These are phyloP conservation scores for Trapa bicornis DNA, from an alignment of 345 rosid species.

Conservation along the genomic window DNA sequence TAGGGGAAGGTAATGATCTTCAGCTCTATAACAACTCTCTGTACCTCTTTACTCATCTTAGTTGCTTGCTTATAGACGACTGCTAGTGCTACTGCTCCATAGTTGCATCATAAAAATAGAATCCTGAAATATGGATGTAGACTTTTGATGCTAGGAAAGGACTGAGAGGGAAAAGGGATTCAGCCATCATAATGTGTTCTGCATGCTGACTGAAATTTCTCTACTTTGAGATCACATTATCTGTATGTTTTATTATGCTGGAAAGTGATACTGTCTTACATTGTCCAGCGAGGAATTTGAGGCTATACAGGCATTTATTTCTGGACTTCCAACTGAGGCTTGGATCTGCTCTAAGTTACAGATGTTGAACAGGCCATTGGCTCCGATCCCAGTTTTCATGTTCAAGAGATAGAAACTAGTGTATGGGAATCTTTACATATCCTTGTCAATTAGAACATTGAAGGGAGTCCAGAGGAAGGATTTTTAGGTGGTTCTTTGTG, in stretches of 20 bases:
- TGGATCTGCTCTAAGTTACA: conserved; percentile 14
- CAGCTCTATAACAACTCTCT: neutral
- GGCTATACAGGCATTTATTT: conserved; percentile 54
- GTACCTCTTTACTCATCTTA: no score
- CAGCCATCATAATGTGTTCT: no score
- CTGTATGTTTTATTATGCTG: no score
- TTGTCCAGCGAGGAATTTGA: conserved; percentile 61
- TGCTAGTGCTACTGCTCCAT: no score
- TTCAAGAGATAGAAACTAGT: conserved; percentile 38
- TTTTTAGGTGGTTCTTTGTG: no score
- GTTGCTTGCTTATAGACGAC: no score
- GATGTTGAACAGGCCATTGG: conserved; percentile 43
- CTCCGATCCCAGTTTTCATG: conserved; percentile 53
- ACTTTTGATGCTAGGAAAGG: no score
- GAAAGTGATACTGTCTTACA: neutral
- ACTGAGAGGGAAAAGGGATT: no score
- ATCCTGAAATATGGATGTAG: no score
- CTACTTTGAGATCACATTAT: neutral
- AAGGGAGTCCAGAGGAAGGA: no score
- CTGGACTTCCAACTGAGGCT: conserved; percentile 36
- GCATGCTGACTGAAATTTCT: neutral
- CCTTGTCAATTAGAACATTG: neutral
- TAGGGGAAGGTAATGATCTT: conserved; percentile 55
- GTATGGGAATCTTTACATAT: neutral
- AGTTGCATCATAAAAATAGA: no score